Base-by-base conservation (phyloP, 1,284 basidiomycete species). In the Vanrija humicola region DNA sequence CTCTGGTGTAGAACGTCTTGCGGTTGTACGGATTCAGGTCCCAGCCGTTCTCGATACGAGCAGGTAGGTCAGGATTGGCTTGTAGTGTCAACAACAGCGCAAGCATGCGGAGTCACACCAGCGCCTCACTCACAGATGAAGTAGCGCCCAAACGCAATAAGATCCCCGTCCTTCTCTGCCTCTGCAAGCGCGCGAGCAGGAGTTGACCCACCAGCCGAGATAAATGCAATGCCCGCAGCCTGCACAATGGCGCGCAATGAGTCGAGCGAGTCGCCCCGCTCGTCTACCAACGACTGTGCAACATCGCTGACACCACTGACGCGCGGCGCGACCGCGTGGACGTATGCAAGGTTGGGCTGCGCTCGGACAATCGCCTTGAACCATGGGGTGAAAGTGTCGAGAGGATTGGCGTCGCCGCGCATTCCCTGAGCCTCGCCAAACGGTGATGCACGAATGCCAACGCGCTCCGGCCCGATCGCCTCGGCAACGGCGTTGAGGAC, bases 291-390 rank as follows among this genome's bases (percentile, higher is more conserved):
- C 6, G 28, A 28, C 28, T 28, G 28, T 8, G 3, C 28, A 38
- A 64, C 16, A 54, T 52, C 54, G 12, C 16, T 60, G 18, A 55
- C 50, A 25, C 68, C 62, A 40, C 56, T 50, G 6, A 56, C 63
- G 28, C 79, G 73, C 1, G 81, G 75, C 63, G 85, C 84, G 26
- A 83, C 70, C 40, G 81, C 71, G 64, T 87, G 85, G 16, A 85
- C 55, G 64, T 84, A 86, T 1, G 82, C 83, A 8, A 86, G 70
- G 9, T 78, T 64, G 18, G 83, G 81, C 64, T 80, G 77, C 1
- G 69, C 62, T 44, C 79, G 70, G 50, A 79, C 56, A 39, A 77
- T 62, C 28, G 58, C 48, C 26, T 63, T 46, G 45, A 61, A 52
- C 49, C 69, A 58, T 45, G 66, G 67, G 18, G 55, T 46, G 62